phyloP scores from a whole-genome alignment of 306 rosid genomes.

The Begonia fuchsioides region DNA sequence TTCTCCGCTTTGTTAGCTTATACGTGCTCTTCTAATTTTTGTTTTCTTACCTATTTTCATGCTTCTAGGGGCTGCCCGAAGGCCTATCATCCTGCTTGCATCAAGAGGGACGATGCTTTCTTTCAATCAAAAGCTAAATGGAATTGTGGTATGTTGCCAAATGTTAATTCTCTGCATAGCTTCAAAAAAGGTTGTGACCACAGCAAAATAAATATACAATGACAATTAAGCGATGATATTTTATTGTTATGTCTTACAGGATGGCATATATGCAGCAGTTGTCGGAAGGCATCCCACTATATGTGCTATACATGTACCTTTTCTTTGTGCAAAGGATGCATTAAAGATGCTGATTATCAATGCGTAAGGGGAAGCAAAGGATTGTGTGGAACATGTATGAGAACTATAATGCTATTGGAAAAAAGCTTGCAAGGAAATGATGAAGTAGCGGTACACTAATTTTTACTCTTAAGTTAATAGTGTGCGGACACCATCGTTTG shows the following conservation, averaged over 20 bases:
- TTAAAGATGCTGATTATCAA: conserved; percentile 63
- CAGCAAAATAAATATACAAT: not conserved
- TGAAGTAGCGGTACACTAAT: conserved; percentile 49
- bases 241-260: conserved; percentile 31
- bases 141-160: conserved; percentile 76
- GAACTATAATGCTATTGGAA: conserved; percentile 78
- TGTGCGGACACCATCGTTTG: not conserved
- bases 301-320: conserved; percentile 91
- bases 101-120: conserved; percentile 84
- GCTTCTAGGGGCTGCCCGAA: conserved; percentile 75
- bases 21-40: too few relatives aligned
- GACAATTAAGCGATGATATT: not conserved
- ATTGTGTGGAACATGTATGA: conserved; percentile 81
- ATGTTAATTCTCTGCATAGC: not conserved
- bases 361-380: conserved; percentile 80
- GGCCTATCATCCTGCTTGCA: conserved; percentile 90
- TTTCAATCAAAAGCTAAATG: conserved; percentile 90
- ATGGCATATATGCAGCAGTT: conserved; percentile 89
- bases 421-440: conserved; percentile 36
- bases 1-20: too few relatives aligned
- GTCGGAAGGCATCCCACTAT: conserved; percentile 70
- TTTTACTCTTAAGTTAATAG: conserved; percentile 5
- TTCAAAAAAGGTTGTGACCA: too few relatives aligned
- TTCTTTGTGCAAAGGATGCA: conserved; percentile 86
- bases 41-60: too few relatives aligned